These are phyloP conservation scores for Solanum tarijense DNA, from an alignment of 257 asterid genomes.

Conservation along the genomic window DNA sequence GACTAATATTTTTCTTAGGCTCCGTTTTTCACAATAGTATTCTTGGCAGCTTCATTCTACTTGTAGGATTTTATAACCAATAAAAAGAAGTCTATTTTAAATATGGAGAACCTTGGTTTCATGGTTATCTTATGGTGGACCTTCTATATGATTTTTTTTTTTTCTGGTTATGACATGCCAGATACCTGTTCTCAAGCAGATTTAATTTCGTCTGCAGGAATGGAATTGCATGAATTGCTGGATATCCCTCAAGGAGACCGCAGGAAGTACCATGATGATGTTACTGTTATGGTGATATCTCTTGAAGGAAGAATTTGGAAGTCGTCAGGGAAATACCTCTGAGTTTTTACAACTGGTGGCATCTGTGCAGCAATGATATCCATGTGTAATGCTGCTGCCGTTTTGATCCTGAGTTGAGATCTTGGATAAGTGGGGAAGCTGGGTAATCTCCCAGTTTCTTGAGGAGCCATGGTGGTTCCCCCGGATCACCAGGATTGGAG, in stretches of 20 bases:
- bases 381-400: not conserved
- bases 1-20: not conserved
- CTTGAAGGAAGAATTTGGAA: constrained; percentile 97
- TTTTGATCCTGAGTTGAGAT: constrained; percentile 2
- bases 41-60: not conserved
- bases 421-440: not conserved
- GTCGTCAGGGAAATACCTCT: constrained; percentile 87
- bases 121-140: not conserved
- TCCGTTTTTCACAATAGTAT: not conserved
- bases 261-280: constrained; percentile 92
- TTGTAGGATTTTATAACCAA: not conserved
- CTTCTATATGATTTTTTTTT: not conserved
- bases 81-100: not conserved
- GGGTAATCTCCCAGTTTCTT: not conserved
- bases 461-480: not conserved
- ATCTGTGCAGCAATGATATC: not conserved
- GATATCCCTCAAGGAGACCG: constrained; percentile 98
- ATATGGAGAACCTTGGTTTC: not conserved
- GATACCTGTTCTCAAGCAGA: constrained; percentile 3
- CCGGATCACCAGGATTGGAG: not conserved
- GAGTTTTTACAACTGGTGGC: constrained; percentile 5
- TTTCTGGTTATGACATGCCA: not conserved
- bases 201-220: constrained; percentile 38
- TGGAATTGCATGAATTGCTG: constrained; percentile 90
- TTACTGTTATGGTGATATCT: constrained; percentile 96